phyloP scores from a whole-genome alignment of 2,329 filamentous ascomycete genomes.

The Xylariaceae sp. region DNA sequence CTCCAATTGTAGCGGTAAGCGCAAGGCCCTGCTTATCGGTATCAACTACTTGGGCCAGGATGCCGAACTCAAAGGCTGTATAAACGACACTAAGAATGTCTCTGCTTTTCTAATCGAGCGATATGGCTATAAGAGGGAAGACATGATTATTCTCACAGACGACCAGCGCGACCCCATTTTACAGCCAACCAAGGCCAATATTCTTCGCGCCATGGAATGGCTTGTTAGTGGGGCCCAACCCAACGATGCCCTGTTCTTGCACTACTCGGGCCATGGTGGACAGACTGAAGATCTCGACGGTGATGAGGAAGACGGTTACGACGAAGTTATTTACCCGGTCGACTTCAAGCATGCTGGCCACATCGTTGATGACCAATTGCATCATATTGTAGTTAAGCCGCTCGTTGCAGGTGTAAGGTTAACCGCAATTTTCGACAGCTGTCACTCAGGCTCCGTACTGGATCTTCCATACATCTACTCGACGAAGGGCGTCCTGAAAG shows the following conservation, averaged over 20 bases:
- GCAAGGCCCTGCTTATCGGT: conserved; percentile 77
- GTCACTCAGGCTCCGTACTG: conserved; percentile 70
- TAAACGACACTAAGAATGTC: conserved; percentile 82
- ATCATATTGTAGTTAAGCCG: conserved; percentile 71
- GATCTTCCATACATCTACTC: conserved; percentile 73
- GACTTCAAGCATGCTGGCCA: conserved; percentile 81
- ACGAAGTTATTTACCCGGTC: conserved; percentile 84
- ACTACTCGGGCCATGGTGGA: conserved; percentile 67
- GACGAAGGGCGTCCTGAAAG: conserved; percentile 71
- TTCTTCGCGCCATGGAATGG: conserved; percentile 77
- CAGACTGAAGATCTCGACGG: conserved; percentile 80
- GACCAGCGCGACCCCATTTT: conserved; percentile 73
- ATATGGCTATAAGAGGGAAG: conserved; percentile 75
- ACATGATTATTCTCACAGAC: conserved; percentile 81
- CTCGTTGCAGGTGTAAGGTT: conserved; percentile 61
- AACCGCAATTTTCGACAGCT: conserved; percentile 70
- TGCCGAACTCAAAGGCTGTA: conserved; percentile 75
- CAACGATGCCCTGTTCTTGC: conserved; percentile 79
- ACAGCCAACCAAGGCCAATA: conserved; percentile 77
- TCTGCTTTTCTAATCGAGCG: conserved; percentile 71
- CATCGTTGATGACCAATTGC: conserved; percentile 85
- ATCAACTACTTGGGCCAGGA: conserved; percentile 81
- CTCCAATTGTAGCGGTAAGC: conserved; percentile 73
- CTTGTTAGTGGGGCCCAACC: conserved; percentile 72
- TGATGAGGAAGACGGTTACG: conserved; percentile 81